phyloP scores from a whole-genome alignment of 257 asterid genomes.

The Solanum rostratum region DNA sequence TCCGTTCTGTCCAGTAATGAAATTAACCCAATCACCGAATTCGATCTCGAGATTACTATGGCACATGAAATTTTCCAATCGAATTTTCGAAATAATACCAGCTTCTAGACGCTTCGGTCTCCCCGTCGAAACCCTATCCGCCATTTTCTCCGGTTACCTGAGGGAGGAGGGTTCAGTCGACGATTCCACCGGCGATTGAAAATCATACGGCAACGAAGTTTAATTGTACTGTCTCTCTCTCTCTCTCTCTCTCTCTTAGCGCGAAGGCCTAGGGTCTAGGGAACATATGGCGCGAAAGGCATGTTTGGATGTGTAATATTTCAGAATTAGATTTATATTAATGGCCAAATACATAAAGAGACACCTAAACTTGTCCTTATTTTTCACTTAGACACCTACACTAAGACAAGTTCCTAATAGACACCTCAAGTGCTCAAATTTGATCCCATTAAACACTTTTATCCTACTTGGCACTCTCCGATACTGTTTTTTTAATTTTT shows the following conservation, averaged over 20 bases:
- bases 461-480: no score
- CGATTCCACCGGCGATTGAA: conserved; percentile 27
- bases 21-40: conserved; percentile 66
- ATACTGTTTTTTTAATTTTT: no score
- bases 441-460: no score
- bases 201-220: background rate
- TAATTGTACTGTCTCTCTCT: background rate
- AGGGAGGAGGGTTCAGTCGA: background rate
- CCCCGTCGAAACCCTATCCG: conserved; percentile 28
- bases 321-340: no score
- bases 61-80: conserved; percentile 87
- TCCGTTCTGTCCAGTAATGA: conserved; percentile 95
- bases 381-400: no score
- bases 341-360: no score
- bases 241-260: background rate
- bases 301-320: background rate
- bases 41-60: conserved; percentile 76
- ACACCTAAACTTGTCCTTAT: no score
- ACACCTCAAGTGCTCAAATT: no score
- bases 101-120: conserved; percentile 33
- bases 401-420: no score
- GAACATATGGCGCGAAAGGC: background rate
- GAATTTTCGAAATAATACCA: conserved; percentile 69
- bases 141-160: background rate
- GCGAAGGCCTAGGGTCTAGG: background rate